Evolutionary conservation across 768 basidiomycete genomes (phyloP).

Genomic region (Wakefieldia striispora): DNA sequence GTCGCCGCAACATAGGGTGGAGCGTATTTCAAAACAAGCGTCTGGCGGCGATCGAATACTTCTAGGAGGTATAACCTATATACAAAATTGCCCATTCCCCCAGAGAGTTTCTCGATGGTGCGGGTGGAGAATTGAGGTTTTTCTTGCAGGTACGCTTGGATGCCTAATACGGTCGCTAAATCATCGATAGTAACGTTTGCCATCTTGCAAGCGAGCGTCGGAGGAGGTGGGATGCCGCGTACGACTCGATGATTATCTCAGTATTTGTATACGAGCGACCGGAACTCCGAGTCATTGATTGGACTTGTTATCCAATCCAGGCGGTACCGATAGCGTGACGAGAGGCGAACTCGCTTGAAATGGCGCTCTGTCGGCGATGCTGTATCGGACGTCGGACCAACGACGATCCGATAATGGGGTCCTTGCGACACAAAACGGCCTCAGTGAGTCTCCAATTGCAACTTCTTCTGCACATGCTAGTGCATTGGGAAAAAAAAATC

Average conservation of each 20-base stretch:
- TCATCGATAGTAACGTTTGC: conserved; percentile 12
- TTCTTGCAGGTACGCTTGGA: conserved; percentile 43
- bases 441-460: no score
- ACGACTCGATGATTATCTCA: not conserved
- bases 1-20: conserved; percentile 41
- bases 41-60: conserved; percentile 41
- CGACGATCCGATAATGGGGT: no score
- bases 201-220: conserved; percentile 13
- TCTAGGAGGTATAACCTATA: conserved; percentile 48
- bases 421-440: no score
- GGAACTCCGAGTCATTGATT: no score
- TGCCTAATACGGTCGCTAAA: conserved; percentile 30
- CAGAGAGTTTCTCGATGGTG: conserved; percentile 41
- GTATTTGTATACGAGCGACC: no score
- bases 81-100: conserved; percentile 56
- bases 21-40: conserved; percentile 59
- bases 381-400: no score
- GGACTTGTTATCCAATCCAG: no score
- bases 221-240: not conserved
- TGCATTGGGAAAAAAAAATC: no score
- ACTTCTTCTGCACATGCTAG: no score
- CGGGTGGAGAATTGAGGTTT: conserved; percentile 45
- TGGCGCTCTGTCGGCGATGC: no score
- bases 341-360: no score
- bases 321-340: no score